Evolutionary conservation across 169 alveolate species (phyloP), one percentile per base, ranked within the genome.

Genomic region (Eimeria nieschulzi): DNA sequence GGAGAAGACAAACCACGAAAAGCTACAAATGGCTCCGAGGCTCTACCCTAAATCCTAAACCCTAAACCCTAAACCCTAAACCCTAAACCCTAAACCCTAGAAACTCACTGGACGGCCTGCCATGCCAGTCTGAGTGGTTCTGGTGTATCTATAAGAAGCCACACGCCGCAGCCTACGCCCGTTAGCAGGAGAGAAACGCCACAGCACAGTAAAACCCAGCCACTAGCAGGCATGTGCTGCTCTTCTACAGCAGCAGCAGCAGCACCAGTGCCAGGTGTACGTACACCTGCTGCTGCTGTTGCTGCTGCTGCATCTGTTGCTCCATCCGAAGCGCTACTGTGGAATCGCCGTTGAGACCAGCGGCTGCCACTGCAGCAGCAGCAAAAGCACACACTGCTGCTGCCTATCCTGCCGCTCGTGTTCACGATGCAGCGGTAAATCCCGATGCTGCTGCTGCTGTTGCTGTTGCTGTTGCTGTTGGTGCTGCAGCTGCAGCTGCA

Each of bases 121-220:
- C 82, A 72, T 1, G 82, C 82, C n/a, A 26, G 51, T 9, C 15
- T 23, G 55, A 72, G 56, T 12, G 82, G 82, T 19, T 72, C 82
- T 72, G 82, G 82, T 5, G 2, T 7, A 33, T 72, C 82, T 7
- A 72, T 7, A 10, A 23, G 25, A 10, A 72, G 82, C 82, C 82
- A 72, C 82, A 72, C n/a, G 82, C 33, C 17, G 82, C 82, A 25
- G 82, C 82, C 53, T 25, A 72, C 17, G 33, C 82, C 82, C 17
- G 56, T 56, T 9, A 25, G 9, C 19, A 72, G 56, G 55, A 72
- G 82, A 7, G 59, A 19, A 12, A 2, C 21, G 82, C 82, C 25
- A 55, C 82, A 72, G 56, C 82, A 13, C 53, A 72, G 82, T 25
- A 72, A 55, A 46, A 6, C n/a, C 82, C 82, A 72, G 17, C 82